Percentiles rank a stretch among this genome's conserved stretches.
These are phyloP conservation scores for Botryotinia globosa DNA, from an alignment of 2,329 filamentous ascomycete species.

Conservation along the genomic window DNA sequence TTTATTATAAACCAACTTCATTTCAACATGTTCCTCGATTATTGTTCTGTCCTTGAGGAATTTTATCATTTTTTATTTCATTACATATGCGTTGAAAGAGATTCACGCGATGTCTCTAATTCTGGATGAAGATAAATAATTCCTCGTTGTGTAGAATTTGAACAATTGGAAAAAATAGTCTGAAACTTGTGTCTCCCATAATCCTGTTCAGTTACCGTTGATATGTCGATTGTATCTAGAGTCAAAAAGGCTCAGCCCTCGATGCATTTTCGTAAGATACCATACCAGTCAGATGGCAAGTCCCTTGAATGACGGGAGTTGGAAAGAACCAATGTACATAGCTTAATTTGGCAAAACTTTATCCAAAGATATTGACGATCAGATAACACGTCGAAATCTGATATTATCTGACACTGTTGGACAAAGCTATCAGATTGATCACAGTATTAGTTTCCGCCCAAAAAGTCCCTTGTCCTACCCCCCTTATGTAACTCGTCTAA, in stretches of 20 bases:
- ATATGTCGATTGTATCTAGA: neutral
- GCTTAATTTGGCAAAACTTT: neutral
- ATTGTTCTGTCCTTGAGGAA: neutral
- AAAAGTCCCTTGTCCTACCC: neutral
- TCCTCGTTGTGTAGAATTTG: neutral
- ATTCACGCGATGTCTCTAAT: neutral
- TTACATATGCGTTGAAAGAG: neutral
- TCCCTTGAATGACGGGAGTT: neutral
- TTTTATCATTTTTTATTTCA: neutral
- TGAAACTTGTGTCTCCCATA: neutral
- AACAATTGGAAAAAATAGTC: neutral
- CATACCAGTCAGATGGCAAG: slow-evolving; percentile 3
- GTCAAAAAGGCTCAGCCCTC: neutral
- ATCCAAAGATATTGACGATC: neutral
- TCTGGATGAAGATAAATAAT: neutral
- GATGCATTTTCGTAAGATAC: neutral
- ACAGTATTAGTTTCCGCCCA: neutral
- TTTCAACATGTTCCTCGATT: neutral
- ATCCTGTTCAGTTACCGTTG: neutral
- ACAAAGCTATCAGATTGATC: neutral
- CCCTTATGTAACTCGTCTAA: slow-evolving; percentile 12
- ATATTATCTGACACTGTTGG: neutral
- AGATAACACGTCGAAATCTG: slow-evolving; percentile 10
- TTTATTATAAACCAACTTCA: neutral
- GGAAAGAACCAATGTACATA: neutral